Percentiles rank a stretch among this genome's conserved stretches.
Conservation (phyloP, 805 yeast species). For the Kuraishia ogatae region DNA sequence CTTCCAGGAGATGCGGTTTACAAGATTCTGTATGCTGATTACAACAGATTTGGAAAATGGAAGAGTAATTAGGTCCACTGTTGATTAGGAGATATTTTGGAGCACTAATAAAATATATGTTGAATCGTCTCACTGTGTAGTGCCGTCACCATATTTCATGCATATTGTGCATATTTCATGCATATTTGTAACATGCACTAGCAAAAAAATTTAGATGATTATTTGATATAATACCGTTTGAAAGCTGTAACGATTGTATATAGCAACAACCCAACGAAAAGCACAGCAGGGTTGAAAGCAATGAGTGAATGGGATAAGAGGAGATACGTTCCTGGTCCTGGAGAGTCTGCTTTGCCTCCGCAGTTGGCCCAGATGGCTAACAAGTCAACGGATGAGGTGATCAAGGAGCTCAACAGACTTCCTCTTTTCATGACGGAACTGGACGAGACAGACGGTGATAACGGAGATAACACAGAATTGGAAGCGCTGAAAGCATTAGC, state of each 20-base stretch:
- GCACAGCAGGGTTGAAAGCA: neutral
- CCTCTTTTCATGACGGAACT: constrained; percentile 93
- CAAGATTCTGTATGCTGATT: constrained; percentile 61
- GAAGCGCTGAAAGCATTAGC: constrained; percentile 91
- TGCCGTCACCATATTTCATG: neutral
- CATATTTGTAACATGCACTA: neutral
- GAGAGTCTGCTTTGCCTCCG: constrained; percentile 75
- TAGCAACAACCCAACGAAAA: neutral
- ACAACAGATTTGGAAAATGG: constrained; percentile 18
- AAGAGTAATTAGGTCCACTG: neutral
- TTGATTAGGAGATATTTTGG: no score
- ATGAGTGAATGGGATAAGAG: constrained; percentile 24
- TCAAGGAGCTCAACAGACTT: constrained; percentile 68
- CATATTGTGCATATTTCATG: neutral
- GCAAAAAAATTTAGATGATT: neutral
- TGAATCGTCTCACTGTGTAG: neutral
- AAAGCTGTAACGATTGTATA: neutral
- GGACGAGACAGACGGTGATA: constrained; percentile 68
- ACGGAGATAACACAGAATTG: constrained; percentile 63
- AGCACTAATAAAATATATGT: no score
- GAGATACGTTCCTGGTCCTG: constrained; percentile 24
- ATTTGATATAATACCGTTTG: neutral
- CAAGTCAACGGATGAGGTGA: constrained; percentile 67
- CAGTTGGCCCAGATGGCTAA: constrained; percentile 58
- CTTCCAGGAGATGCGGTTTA: constrained; percentile 59